Evolutionary conservation across 768 basidiomycete species (phyloP).

Genomic region (Mycena latifolia): DNA sequence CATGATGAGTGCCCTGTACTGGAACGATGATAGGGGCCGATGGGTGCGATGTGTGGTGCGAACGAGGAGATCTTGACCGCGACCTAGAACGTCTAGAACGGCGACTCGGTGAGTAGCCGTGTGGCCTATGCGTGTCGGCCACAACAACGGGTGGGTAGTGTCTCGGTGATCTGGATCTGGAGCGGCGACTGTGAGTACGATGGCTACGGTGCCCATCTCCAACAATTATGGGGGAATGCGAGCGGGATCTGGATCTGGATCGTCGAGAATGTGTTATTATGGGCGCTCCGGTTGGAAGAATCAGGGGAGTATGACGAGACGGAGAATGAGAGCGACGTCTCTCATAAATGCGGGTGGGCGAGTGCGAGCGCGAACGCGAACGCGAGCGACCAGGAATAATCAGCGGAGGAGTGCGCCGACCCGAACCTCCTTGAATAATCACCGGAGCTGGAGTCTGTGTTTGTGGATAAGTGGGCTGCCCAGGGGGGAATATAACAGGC

Average conservation of each 20-base stretch:
- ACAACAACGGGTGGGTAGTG: background rate
- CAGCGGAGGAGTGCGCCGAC: no score
- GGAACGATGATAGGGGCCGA: conserved; percentile 13
- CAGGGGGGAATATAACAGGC: no score
- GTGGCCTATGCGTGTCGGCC: background rate
- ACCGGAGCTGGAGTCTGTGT: no score
- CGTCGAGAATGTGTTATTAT: conserved; percentile 25
- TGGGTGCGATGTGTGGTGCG: conserved; percentile 21
- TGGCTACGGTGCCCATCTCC: background rate
- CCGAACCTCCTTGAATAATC: no score
- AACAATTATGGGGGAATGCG: conserved; percentile 26
- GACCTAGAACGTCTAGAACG: conserved; percentile 7
- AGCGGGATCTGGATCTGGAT: conserved; percentile 39
- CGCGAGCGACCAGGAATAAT: background rate
- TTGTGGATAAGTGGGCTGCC: no score
- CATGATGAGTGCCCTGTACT: background rate
- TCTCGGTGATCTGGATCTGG: conserved; percentile 27
- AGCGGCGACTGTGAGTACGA: conserved; percentile 8
- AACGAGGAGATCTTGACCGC: conserved; percentile 27
- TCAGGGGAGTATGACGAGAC: background rate
- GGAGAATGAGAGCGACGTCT: conserved; percentile 18
- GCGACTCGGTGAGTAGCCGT: background rate
- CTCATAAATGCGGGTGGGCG: conserved; percentile 2
- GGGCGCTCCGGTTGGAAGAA: conserved; percentile 11
- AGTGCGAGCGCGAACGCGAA: background rate